phyloP scores from a whole-genome alignment of 805 yeast genomes.

The Hanseniaspora guilliermondii region DNA sequence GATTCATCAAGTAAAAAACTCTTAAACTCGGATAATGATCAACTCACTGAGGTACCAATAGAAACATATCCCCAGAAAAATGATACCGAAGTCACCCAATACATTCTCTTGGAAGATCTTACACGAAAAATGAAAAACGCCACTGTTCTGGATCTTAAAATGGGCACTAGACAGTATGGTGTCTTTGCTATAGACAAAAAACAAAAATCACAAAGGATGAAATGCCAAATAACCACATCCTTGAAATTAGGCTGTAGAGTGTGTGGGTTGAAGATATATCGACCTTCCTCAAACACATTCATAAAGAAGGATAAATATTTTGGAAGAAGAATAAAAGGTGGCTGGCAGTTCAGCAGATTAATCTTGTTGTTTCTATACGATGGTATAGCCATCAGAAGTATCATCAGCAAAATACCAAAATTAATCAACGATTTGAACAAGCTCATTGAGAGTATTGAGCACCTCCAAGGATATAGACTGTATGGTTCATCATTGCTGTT shows the following conservation, averaged over 20 bases:
- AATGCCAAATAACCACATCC: slow-evolving; percentile 74
- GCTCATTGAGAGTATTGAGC: slow-evolving; percentile 41
- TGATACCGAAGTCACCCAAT: slow-evolving; percentile 35
- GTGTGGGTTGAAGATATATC: slow-evolving; percentile 90
- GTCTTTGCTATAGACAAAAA: slow-evolving; percentile 72
- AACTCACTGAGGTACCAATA: not conserved
- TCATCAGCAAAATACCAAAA: slow-evolving; percentile 53
- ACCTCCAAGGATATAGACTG: slow-evolving; percentile 63
- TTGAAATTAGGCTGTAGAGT: slow-evolving; percentile 75
- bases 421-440: slow-evolving; percentile 49
- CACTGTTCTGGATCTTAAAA: slow-evolving; percentile 85
- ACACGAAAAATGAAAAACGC: slow-evolving; percentile 74
- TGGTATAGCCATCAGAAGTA: slow-evolving; percentile 47
- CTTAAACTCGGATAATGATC: not conserved
- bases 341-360: slow-evolving; percentile 64
- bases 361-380: slow-evolving; percentile 69
- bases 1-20: not conserved
- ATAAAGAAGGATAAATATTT: slow-evolving; percentile 79
- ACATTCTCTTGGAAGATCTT: slow-evolving; percentile 77
- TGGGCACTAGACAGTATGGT: slow-evolving; percentile 98
- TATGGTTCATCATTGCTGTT: slow-evolving; percentile 83
- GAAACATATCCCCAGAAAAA: too few species aligned
- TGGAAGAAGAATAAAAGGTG: slow-evolving; percentile 65
- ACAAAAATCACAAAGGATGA: slow-evolving; percentile 63
- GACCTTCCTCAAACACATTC: slow-evolving; percentile 33